Evolutionary conservation across 148 eudicot genomes (phyloP), one percentile per base, ranked within the genome.

Genomic region (Camellia granthamiana): DNA sequence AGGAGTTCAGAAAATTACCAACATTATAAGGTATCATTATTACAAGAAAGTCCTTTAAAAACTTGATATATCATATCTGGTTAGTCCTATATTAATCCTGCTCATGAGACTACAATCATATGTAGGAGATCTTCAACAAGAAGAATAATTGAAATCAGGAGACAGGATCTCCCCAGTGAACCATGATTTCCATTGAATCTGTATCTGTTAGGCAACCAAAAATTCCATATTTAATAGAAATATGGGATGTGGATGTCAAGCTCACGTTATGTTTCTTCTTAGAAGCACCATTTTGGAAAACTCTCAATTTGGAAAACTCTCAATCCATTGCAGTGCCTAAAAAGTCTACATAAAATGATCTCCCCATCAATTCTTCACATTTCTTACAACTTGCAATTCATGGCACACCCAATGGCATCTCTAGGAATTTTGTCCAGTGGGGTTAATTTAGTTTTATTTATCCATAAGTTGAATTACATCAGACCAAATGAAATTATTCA

Each of bases 1-100:
- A 42, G 64, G 56, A 73, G 65, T 56, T 55, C 49, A 82, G 80
- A 80, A 72, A 80, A 46, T 42, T 54, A 66, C 72, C 75, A 54
- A 61, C 65, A 43, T 49, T 2, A 66, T 69, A 7, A 46, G 69
- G 38, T 77, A 18, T 71, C 49, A 77, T 64, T n/a, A 81, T 61
- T 49, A 30, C 65, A 55, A 55, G 44, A 58, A 74, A 74, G 12
- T 23, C 18, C 61, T 4, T 2, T 30, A 14, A 18, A n/a, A 58
- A 18, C 49, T 46, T 16, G 54, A 49, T 11, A 51, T 51, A 46
- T 69, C 8, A 46, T 43, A 0, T 23, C 61, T 12, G 47, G 21
- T 30, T 55, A 74, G 63, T 54, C 46, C 14, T 6, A 56, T 15
- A 6, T 38, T 23, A 72, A 72, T 23, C 65, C 5, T 11, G 62